These are phyloP conservation scores for Phytophthora cryptogea DNA, from an alignment of 352 stramenopile genomes.

Conservation along the genomic window DNA sequence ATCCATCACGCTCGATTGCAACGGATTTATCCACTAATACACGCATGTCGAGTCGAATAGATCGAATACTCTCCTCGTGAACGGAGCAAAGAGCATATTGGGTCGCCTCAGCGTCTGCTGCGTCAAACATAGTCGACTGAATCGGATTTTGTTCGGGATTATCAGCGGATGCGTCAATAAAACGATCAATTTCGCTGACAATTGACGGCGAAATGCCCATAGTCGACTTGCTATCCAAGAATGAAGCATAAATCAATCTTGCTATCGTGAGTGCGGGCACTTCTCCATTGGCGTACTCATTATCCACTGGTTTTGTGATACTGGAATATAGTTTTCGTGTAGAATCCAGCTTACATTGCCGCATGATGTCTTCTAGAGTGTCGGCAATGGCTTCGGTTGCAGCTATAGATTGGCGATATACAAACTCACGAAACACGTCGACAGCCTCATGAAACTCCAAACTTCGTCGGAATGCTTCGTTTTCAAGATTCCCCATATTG, in stretches of 20 bases:
- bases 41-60: neutral
- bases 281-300: neutral
- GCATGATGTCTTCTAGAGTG: conserved; percentile 21
- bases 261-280: conserved; percentile 16
- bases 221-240: conserved; percentile 12
- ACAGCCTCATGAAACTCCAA: conserved; percentile 65
- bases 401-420: conserved; percentile 3
- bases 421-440: conserved; percentile 48
- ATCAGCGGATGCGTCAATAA: conserved; percentile 11
- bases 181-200: conserved; percentile 35
- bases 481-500: conserved; percentile 3
- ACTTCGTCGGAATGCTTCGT: conserved; percentile 30
- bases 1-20: conserved; percentile 8
- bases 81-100: conserved; percentile 40
- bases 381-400: neutral
- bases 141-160: conserved; percentile 11
- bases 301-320: neutral
- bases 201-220: conserved; percentile 32
- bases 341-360: conserved; percentile 27
- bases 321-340: conserved; percentile 12
- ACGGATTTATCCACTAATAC: neutral
- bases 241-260: conserved; percentile 21
- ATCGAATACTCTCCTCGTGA: conserved; percentile 5
- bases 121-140: conserved; percentile 50
- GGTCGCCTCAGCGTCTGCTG: conserved; percentile 58